These are phyloP conservation scores for Pyricularia pennisetigena DNA, from an alignment of 2,329 filamentous ascomycete genomes.

Conservation along the genomic window DNA sequence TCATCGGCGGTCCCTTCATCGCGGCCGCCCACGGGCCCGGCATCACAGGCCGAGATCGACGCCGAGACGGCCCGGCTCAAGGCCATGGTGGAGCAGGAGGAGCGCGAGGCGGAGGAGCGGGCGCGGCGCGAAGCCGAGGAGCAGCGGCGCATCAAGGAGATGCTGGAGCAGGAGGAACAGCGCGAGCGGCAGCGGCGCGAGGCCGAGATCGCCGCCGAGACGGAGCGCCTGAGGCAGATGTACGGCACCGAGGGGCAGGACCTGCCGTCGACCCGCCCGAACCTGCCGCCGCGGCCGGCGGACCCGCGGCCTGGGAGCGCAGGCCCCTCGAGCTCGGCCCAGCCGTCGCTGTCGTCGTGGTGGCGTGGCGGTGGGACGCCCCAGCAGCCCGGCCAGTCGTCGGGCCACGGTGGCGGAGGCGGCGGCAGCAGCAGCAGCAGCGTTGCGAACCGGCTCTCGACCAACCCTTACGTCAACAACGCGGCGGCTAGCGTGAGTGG, in stretches of 20 bases:
- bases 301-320: constrained; percentile 38
- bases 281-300: constrained; percentile 9
- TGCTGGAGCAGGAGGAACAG: constrained; percentile 54
- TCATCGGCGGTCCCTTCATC: not conserved
- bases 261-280: constrained; percentile 17
- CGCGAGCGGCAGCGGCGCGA: constrained; percentile 46
- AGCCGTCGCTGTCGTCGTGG: constrained; percentile 14
- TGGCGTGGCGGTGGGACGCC: constrained; percentile 15
- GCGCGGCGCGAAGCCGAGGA: constrained; percentile 45
- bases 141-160: constrained; percentile 49
- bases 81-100: constrained; percentile 33
- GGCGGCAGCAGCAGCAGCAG: constrained; percentile 11
- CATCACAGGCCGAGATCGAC: constrained; percentile 43
- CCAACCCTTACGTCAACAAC: constrained; percentile 9
- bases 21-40: constrained; percentile 13
- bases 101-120: constrained; percentile 11
- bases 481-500: constrained; percentile 13
- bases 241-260: constrained; percentile 51
- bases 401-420: constrained; percentile 7
- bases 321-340: constrained; percentile 23
- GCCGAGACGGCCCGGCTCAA: constrained; percentile 68
- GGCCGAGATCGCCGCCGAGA: constrained; percentile 65
- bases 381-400: constrained; percentile 5
- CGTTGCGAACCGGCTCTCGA: constrained; percentile 8
- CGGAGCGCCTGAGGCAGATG: constrained; percentile 61